Evolutionary conservation across 176 grass and related monocot genomes (phyloP).

Genomic region (Hsuehochloa calcarea): DNA sequence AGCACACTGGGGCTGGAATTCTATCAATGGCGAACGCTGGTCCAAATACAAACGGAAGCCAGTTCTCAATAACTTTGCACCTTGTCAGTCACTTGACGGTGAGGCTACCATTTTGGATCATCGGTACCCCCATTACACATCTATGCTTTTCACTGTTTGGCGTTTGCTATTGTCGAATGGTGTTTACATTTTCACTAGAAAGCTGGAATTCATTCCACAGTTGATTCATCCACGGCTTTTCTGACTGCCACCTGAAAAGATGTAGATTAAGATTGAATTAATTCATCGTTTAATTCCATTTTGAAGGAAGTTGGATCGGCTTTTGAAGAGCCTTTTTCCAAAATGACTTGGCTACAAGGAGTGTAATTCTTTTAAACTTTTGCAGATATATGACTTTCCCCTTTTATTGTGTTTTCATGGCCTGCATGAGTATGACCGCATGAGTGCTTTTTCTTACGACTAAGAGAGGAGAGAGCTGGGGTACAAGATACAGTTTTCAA

Average conservation of each 20-base stretch:
- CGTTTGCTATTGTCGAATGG: neutral
- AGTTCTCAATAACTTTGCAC: conserved; percentile 95
- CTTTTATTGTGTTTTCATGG: neutral
- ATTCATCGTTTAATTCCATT: neutral
- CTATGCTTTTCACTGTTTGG: neutral
- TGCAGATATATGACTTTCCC: neutral
- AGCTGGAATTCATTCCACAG: neutral
- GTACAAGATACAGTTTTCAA: too few relatives aligned
- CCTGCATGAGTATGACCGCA: neutral
- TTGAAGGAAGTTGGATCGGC: neutral
- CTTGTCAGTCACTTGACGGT: conserved; percentile 97
- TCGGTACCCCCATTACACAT: neutral
- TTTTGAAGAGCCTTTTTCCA: neutral
- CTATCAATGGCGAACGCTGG: conserved; percentile 95
- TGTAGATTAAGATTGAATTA: neutral
- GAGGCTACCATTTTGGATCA: conserved; percentile 21
- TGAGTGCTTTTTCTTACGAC: neutral
- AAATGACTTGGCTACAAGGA: neutral
- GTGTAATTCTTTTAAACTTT: neutral
- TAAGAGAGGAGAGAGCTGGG: too few relatives aligned
- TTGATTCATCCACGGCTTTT: neutral
- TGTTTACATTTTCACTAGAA: neutral
- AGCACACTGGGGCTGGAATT: conserved; percentile 94
- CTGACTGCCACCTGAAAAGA: neutral
- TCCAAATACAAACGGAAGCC: conserved; percentile 93